Evolutionary conservation across 2,329 filamentous ascomycete genomes (phyloP).

Genomic region (Fusarium neocosmosporiellum): DNA sequence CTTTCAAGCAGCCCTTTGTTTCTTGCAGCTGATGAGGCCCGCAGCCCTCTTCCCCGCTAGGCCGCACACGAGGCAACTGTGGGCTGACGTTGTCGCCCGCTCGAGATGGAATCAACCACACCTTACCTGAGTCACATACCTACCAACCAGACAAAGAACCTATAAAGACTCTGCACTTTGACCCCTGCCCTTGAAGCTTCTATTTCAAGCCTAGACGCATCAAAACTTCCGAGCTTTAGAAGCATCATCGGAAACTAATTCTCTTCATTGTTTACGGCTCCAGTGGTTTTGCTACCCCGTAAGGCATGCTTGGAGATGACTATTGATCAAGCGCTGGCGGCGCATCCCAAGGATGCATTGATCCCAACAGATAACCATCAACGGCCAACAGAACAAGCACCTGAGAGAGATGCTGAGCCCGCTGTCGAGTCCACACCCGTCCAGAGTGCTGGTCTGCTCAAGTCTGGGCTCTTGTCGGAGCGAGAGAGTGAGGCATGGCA

Average conservation of each 20-base stretch:
- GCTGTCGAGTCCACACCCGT: background rate
- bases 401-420: background rate
- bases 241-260: background rate
- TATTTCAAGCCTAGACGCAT: background rate
- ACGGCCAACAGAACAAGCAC: background rate
- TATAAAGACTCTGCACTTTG: background rate
- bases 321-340: background rate
- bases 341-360: background rate
- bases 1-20: background rate
- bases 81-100: background rate
- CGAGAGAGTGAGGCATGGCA: conserved; percentile 72
- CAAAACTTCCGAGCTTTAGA: background rate
- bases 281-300: background rate
- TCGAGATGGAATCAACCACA: background rate
- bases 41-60: background rate
- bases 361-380: background rate
- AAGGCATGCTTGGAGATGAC: background rate
- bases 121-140: background rate
- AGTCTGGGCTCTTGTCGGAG: conserved; percentile 18
- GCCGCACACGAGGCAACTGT: background rate
- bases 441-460: background rate
- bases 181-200: background rate
- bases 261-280: background rate
- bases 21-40: background rate
- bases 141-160: background rate